Conservation (phyloP, 805 yeast genomes). For the Limtongia smithiae region DNA sequence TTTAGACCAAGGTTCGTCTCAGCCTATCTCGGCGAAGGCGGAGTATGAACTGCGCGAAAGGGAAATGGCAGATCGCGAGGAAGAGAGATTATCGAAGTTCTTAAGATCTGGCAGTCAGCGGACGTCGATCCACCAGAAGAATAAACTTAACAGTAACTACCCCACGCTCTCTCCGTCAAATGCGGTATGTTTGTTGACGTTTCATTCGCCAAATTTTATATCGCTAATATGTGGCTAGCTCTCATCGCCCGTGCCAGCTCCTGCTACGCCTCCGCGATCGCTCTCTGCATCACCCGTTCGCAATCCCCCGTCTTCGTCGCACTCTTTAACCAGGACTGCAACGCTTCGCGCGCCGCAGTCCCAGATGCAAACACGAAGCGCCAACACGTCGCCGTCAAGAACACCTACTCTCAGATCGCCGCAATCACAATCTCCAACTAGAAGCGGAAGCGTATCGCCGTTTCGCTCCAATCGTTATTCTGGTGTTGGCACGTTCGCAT, state of each 20-base stretch:
- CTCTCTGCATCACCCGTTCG: background rate
- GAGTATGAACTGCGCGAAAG: background rate
- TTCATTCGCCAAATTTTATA: background rate
- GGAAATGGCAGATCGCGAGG: conserved; percentile 12
- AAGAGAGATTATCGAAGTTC: conserved; percentile 22
- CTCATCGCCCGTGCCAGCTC: conserved; percentile 3
- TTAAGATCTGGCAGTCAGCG: conserved; percentile 6
- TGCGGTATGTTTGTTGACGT: conserved; percentile 5
- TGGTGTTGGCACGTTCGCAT: conserved; percentile 24
- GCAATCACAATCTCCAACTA: conserved; percentile 17
- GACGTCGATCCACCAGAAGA: background rate
- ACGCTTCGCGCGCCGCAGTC: background rate
- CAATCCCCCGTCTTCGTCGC: background rate
- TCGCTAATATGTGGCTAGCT: too few relatives aligned
- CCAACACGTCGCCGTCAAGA: background rate
- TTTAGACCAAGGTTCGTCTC: too few relatives aligned
- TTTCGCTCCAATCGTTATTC: conserved; percentile 22
- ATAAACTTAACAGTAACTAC: background rate
- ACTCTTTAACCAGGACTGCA: too few relatives aligned
- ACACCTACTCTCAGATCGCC: conserved; percentile 7
- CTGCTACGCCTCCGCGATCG: background rate
- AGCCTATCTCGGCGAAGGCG: background rate
- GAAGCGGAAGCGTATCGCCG: conserved; percentile 6
- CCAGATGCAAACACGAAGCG: background rate
- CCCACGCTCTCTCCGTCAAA: background rate